phyloP scores from a whole-genome alignment of 345 rosid genomes.

The Pistacia atlantica region DNA sequence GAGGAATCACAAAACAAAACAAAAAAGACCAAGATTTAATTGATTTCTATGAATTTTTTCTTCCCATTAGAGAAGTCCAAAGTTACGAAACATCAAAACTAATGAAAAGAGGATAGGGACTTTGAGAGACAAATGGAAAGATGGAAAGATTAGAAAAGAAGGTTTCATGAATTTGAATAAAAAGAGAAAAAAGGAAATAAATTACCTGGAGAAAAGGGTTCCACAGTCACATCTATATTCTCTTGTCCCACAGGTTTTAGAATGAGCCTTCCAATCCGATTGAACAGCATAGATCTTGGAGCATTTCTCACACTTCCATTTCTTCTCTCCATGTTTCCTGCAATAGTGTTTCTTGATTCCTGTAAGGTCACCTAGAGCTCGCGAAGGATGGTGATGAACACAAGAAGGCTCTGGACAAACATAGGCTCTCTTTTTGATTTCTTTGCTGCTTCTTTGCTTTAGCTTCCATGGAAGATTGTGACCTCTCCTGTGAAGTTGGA shows the following conservation, averaged over 20 bases:
- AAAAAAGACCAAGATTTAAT: constrained; percentile 17
- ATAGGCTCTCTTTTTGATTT: constrained; percentile 62
- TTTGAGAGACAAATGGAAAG: constrained; percentile 23
- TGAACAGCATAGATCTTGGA: constrained; percentile 93
- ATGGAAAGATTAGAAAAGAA: constrained; percentile 16
- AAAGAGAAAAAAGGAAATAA: neutral
- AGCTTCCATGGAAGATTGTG: constrained; percentile 97
- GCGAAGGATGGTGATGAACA: constrained; percentile 89
- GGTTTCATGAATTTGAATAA: constrained; percentile 5
- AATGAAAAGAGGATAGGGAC: constrained; percentile 18
- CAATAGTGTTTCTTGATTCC: constrained; percentile 95
- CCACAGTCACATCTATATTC: constrained; percentile 98
- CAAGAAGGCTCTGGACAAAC: constrained; percentile 82
- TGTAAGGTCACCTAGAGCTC: constrained; percentile 94
- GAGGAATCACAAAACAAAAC: constrained; percentile 19
- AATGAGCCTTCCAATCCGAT: constrained; percentile 97
- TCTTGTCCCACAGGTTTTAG: constrained; percentile 92
- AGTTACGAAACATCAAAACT: constrained; percentile 15
- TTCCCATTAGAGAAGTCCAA: constrained; percentile 2
- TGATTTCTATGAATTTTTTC: constrained; percentile 8
- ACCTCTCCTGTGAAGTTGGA: constrained; percentile 94
- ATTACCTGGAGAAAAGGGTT: constrained; percentile 84
- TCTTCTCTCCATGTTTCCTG: constrained; percentile 93
- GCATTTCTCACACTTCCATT: constrained; percentile 97
- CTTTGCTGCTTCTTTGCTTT: constrained; percentile 68